Conservation (phyloP, 306 rosid species). For the Trichosanthes truncata region DNA sequence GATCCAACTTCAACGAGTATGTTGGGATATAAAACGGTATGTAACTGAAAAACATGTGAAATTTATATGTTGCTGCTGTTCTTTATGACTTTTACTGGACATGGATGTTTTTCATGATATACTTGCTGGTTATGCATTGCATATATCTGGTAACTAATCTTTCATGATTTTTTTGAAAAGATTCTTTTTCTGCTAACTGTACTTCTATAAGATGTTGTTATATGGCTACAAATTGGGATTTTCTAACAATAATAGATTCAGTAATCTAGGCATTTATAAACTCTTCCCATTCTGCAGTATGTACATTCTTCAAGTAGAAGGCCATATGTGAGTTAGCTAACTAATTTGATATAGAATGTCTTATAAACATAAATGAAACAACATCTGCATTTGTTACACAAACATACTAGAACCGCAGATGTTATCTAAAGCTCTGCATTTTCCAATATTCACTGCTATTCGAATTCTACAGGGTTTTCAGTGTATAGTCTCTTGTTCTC, state of each 20-base stretch:
- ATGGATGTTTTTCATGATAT: background rate
- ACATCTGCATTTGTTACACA: background rate
- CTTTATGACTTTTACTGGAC: background rate
- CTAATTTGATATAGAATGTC: background rate
- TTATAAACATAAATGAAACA: background rate
- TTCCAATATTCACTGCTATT: background rate
- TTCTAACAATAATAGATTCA: background rate
- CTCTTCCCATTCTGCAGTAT: background rate
- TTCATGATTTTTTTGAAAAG: background rate
- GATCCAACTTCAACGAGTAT: conserved; percentile 75
- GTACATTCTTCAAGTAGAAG: background rate
- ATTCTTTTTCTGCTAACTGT: background rate
- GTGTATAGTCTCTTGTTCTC: background rate
- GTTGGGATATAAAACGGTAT: conserved; percentile 60
- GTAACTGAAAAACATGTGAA: conserved; percentile 6
- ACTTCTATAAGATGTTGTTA: background rate
- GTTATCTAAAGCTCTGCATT: background rate
- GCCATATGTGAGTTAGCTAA: background rate
- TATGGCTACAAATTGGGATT: background rate
- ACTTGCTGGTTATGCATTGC: background rate
- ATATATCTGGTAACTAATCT: background rate
- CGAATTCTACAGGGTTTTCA: background rate
- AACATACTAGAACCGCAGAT: background rate
- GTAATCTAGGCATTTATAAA: background rate
- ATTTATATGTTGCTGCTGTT: background rate